A percentile compares a stretch with the other conserved stretches of the same genome.
Conservation (phyloP, 2,329 filamentous ascomycete species). For the Diaporthe eres region DNA sequence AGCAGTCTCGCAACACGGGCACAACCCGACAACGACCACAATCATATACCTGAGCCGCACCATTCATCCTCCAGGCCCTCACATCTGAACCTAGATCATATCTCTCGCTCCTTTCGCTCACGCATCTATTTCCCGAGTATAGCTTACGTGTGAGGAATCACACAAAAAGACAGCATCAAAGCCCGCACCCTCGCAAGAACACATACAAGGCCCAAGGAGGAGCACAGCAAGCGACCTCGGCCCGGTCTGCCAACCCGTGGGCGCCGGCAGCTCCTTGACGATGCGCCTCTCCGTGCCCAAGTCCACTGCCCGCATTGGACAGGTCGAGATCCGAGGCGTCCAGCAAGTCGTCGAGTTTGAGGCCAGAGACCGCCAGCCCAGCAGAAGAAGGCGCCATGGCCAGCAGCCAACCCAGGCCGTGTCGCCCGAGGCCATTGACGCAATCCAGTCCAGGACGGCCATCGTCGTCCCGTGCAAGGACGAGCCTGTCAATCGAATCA, state of each 20-base stretch:
- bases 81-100: slow-evolving; percentile 4
- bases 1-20: neutral
- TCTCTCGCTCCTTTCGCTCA: neutral
- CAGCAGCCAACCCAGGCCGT: slow-evolving; percentile 34
- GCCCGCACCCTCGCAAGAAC: neutral
- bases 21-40: neutral
- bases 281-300: slow-evolving; percentile 37
- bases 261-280: neutral
- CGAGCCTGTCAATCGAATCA: slow-evolving; percentile 47
- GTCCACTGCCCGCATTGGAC: slow-evolving; percentile 28
- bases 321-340: slow-evolving; percentile 38
- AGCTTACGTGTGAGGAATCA: neutral
- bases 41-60: neutral
- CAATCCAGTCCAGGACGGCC: slow-evolving; percentile 44
- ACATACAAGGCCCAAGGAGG: too few species aligned
- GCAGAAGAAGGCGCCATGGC: neutral
- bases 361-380: slow-evolving; percentile 20
- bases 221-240: neutral
- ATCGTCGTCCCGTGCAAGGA: slow-evolving; percentile 53
- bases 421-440: slow-evolving; percentile 29
- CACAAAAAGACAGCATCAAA: neutral
- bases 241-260: neutral
- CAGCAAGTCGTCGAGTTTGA: slow-evolving; percentile 41
- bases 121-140: neutral
- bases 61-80: neutral